phyloP scores from a whole-genome alignment of 2,329 filamentous ascomycete genomes.

The Phialocephala sp. region DNA sequence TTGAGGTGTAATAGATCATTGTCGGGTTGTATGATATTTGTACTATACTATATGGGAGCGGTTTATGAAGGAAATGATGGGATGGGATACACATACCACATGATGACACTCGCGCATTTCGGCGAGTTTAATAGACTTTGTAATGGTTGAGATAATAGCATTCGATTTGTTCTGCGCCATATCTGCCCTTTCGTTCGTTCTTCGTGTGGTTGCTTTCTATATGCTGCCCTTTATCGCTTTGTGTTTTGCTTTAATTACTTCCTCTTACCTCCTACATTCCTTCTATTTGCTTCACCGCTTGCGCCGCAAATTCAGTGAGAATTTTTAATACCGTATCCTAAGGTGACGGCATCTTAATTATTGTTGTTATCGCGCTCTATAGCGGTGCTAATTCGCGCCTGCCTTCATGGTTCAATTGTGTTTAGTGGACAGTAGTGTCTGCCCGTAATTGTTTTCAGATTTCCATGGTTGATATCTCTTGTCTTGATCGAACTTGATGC shows the following conservation, averaged over 20 bases:
- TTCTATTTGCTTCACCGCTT: too few species aligned
- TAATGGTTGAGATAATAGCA: constrained; percentile 10
- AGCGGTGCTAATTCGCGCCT: too few species aligned
- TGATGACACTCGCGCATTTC: neutral
- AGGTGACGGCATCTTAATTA: too few species aligned
- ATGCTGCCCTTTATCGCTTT: neutral
- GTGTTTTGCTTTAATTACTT: neutral
- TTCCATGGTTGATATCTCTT: too few species aligned
- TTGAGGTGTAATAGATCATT: neutral
- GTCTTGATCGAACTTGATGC: too few species aligned
- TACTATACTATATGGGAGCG: constrained; percentile 4
- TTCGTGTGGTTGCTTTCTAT: neutral
- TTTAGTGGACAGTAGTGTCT: too few species aligned
- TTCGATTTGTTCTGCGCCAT: neutral
- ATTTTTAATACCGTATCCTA: too few species aligned
- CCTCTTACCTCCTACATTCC: too few species aligned
- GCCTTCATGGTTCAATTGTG: too few species aligned
- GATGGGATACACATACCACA: constrained; percentile 6
- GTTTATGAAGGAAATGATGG: neutral
- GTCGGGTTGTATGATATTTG: constrained; percentile 12
- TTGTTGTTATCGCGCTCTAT: too few species aligned
- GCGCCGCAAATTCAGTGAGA: too few species aligned
- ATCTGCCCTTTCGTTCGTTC: neutral
- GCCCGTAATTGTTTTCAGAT: too few species aligned
- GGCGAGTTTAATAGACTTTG: neutral